These are phyloP conservation scores for Juglanconis oblonga DNA, from an alignment of 2,329 filamentous ascomycete genomes.

Conservation along the genomic window DNA sequence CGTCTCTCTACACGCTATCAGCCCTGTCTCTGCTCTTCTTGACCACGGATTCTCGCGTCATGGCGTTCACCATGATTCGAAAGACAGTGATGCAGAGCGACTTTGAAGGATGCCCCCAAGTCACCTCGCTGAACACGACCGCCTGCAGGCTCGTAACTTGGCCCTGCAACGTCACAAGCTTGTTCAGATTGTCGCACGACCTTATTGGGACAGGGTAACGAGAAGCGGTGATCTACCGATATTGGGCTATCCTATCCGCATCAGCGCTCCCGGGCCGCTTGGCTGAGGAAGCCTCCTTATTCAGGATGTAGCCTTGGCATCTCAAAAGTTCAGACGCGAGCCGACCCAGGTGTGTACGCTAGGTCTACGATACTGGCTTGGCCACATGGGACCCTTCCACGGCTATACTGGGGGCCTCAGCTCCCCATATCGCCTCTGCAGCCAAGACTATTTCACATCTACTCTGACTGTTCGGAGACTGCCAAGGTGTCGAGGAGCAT, in stretches of 20 bases:
- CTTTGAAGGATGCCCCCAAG: neutral
- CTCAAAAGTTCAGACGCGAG: neutral
- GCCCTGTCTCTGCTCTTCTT: too few species aligned
- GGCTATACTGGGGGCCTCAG: neutral
- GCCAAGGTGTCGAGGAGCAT: constrained; percentile 17
- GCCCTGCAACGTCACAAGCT: neutral
- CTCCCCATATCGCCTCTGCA: neutral
- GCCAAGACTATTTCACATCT: constrained; percentile 12
- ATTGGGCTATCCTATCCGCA: neutral
- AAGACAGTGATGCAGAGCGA: too few species aligned
- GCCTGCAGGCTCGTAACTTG: neutral
- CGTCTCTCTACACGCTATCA: too few species aligned
- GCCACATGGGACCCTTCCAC: too few species aligned
- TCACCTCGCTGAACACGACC: neutral
- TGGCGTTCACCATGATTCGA: too few species aligned
- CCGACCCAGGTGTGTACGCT: neutral
- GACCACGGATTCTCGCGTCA: too few species aligned
- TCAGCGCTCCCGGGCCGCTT: neutral
- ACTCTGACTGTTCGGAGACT: constrained; percentile 15
- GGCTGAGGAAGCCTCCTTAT: neutral
- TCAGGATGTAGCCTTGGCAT: constrained; percentile 1
- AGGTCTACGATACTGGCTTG: too few species aligned
- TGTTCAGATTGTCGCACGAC: neutral
- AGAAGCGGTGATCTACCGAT: neutral
- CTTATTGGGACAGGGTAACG: neutral